Conservation (phyloP, 345 rosid genomes). For the Murraya paniculata region DNA sequence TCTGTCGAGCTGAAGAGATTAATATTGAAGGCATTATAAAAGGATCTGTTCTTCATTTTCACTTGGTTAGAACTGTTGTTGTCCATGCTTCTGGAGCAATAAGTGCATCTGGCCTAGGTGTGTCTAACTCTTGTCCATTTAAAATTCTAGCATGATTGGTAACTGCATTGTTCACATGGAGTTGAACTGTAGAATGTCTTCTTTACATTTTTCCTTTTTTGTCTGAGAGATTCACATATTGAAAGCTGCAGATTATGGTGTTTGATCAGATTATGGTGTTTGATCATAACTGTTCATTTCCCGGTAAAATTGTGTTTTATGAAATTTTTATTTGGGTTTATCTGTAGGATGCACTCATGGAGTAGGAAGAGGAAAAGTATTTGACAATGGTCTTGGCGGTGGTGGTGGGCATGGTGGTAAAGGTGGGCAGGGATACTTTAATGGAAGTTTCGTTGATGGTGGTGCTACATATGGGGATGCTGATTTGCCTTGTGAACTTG, state of each 20-base stretch:
- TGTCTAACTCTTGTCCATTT: background rate
- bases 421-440: constrained; percentile 80
- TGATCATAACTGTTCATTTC: background rate
- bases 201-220: background rate
- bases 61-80: constrained; percentile 51
- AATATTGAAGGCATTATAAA: constrained; percentile 44
- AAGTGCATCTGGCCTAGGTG: constrained; percentile 60
- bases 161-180: background rate
- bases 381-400: constrained; percentile 69
- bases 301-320: constrained; percentile 1
- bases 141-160: background rate
- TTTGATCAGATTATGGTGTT: background rate
- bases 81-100: constrained; percentile 47
- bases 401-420: constrained; percentile 97
- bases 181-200: constrained; percentile 1
- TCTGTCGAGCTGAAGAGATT: constrained; percentile 70
- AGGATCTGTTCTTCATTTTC: constrained; percentile 70
- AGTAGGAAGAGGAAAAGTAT: constrained; percentile 70
- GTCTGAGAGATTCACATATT: background rate
- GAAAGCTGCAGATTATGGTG: background rate
- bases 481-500: constrained; percentile 93
- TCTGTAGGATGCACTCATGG: constrained; percentile 85
- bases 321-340: constrained; percentile 12
- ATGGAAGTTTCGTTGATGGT: constrained; percentile 68
- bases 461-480: constrained; percentile 76